phyloP scores from a whole-genome alignment of 2,329 filamentous ascomycete genomes.

The Colletotrichum somersetense region DNA sequence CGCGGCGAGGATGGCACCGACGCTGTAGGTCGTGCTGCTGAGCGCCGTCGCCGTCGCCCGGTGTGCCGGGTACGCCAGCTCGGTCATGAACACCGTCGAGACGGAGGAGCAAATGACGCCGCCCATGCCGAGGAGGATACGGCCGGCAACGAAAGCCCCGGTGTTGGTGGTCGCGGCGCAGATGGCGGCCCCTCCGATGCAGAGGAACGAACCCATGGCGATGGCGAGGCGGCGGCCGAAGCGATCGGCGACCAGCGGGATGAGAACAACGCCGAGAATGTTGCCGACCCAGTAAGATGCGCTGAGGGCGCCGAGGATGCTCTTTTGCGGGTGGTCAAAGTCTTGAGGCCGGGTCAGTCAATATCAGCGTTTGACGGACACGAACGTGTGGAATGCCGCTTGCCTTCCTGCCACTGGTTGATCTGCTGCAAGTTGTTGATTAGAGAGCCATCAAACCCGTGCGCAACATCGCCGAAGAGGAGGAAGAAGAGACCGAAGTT shows the following conservation, averaged over 20 bases:
- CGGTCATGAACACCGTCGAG: conserved; percentile 60
- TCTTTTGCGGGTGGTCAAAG: conserved; percentile 51
- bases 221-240: conserved; percentile 50
- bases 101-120: conserved; percentile 60
- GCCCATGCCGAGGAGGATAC: conserved; percentile 59
- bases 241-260: conserved; percentile 49
- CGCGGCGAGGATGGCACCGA: conserved; percentile 54
- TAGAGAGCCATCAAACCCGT: conserved; percentile 63
- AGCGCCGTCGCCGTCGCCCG: conserved; percentile 49
- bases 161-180: conserved; percentile 58
- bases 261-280: conserved; percentile 59
- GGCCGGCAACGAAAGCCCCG: conserved; percentile 57
- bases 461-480: conserved; percentile 55
- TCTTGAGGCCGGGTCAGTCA: conserved; percentile 33
- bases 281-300: conserved; percentile 55
- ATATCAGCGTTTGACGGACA: background rate
- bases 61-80: conserved; percentile 40
- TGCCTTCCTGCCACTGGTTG: conserved; percentile 55
- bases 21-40: conserved; percentile 53
- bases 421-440: conserved; percentile 63
- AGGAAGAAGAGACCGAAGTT: conserved; percentile 48
- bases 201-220: conserved; percentile 49
- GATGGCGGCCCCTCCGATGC: conserved; percentile 53
- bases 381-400: background rate
- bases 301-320: conserved; percentile 49